Evolutionary conservation across 768 basidiomycete genomes (phyloP), one percentile per base, ranked within the genome.

Genomic region (Punctularia strigosozonata): DNA sequence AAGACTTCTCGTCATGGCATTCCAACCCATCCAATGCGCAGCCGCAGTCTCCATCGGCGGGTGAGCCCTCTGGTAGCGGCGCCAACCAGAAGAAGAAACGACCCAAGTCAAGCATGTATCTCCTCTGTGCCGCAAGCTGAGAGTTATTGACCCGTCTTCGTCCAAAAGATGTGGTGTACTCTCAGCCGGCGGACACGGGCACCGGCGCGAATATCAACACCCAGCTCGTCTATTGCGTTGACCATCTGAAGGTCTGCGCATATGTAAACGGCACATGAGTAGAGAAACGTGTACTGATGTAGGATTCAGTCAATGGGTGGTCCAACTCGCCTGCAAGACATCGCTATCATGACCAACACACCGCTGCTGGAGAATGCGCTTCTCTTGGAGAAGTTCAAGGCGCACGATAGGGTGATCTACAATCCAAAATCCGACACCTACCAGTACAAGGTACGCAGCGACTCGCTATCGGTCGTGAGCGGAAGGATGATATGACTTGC

Each of bases 111-210:
- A 80, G 79, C 74, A 61, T 50, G 71, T 60, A 15, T 28, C 10
- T 28, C 26, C 10, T 28, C 26, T 28, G 8, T 28, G 8, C 10
- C 15, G 8, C 15, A 15, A 15, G 26, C 15, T 8, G 8, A 28
- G 26, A 8, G 8, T 8, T 8, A 28, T 28, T 28, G 26, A 6
- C 12, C 8, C 15, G 14, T 37, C 25, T 38, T 14, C 18, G 26
- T 25, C 31, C 21, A 49, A 30, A 51, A 84, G 84, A 74, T 61
- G 64, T 85, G 47, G 82, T 86, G 13, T 87, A 79, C 55, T 86
- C 88, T 10, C 88, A 91, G 56, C 86, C 89, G 13, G 79, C 80
- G n/a, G 78, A 89, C 52, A 86, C 81, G 1, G 83, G 83, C 4
- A 74, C 77, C 13, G 86, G 86, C 7, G 70, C 61, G 38, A 85